phyloP scores from a whole-genome alignment of 2,329 filamentous ascomycete genomes.

The Periconia sp. region DNA sequence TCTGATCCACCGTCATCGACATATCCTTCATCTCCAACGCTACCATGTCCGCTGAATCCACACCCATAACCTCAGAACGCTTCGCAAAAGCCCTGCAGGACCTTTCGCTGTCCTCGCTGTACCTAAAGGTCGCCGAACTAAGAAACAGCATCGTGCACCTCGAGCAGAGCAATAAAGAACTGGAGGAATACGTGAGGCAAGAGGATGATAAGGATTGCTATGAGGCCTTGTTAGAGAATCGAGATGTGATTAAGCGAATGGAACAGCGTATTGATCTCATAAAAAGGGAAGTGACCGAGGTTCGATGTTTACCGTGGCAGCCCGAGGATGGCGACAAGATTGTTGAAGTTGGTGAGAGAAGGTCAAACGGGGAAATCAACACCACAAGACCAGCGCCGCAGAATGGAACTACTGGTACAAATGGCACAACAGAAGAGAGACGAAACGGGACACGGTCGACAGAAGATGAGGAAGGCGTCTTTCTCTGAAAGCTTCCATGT shows the following conservation, averaged over 20 bases:
- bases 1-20: neutral
- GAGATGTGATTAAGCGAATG: slow-evolving; percentile 71
- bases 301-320: slow-evolving; percentile 61
- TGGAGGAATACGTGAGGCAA: slow-evolving; percentile 62
- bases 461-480: slow-evolving; percentile 11
- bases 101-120: slow-evolving; percentile 70
- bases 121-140: slow-evolving; percentile 77
- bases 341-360: slow-evolving; percentile 6
- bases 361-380: slow-evolving; percentile 1
- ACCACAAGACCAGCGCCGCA: neutral
- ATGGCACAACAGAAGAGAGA: neutral
- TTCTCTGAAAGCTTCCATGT: slow-evolving; percentile 6
- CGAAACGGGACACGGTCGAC: neutral
- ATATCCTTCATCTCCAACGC: slow-evolving; percentile 3
- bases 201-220: slow-evolving; percentile 72
- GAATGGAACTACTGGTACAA: neutral
- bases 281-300: slow-evolving; percentile 68
- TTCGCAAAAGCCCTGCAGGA: slow-evolving; percentile 72
- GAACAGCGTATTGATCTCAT: slow-evolving; percentile 69
- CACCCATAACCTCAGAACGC: slow-evolving; percentile 65
- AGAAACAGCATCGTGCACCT: slow-evolving; percentile 77
- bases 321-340: slow-evolving; percentile 25
- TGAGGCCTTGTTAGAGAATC: slow-evolving; percentile 76
- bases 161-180: slow-evolving; percentile 74
- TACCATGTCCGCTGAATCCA: slow-evolving; percentile 66